Base-by-base conservation (phyloP, 345 rosid species). In the Isatis tinctoria region DNA sequence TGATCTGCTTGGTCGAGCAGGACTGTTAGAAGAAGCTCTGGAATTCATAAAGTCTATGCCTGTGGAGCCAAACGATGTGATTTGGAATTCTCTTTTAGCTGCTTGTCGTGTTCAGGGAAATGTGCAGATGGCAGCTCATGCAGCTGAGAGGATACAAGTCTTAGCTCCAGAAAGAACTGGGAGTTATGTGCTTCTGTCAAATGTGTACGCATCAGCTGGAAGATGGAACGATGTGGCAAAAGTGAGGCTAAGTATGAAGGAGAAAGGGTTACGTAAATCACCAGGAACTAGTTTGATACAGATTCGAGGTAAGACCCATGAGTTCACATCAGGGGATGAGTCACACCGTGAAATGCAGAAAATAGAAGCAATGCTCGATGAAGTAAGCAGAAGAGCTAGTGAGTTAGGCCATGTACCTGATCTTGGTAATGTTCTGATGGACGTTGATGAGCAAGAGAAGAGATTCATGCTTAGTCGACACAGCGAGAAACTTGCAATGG, bases 1-100 rank as follows among this genome's bases (percentile, higher is more conserved):
- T 75, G 94, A 89, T 77, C 57, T 89, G 49, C 86, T 85, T 22
- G 88, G 90, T 58, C 88, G 94, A 73, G 89, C 88, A 44, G 94
- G 91, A 56, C 54, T 82, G 56, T 60, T 85, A 48, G 72, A 36
- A 41, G 88, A 89, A 83, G 90, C 95, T 16, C 47, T 84, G 20
- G 78, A 74, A 32, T 76, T 87, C 60, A 82, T 85, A 67, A 66
- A 84, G 59, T 36, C 65, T 65, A 84, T 89, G 91, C 91, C 84
- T 30, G 26, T 80, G 69, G 81, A 85, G 70, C 88, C 91, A 22
- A 87, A 89, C 67, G 90, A 81, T 62, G 89, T 89, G 70, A 87
- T 89, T 35, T 89, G 90, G 91, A 74, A 84, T 41, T 77, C 91
- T 26, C 85, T 87, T 60, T 65, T 87, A 72, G 83, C 91, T n/a